Percentiles rank a stretch among this genome's conserved stretches.
phyloP scores from a whole-genome alignment of 2,329 filamentous ascomycete species.

The Phaeosphaeriaceae sp. region DNA sequence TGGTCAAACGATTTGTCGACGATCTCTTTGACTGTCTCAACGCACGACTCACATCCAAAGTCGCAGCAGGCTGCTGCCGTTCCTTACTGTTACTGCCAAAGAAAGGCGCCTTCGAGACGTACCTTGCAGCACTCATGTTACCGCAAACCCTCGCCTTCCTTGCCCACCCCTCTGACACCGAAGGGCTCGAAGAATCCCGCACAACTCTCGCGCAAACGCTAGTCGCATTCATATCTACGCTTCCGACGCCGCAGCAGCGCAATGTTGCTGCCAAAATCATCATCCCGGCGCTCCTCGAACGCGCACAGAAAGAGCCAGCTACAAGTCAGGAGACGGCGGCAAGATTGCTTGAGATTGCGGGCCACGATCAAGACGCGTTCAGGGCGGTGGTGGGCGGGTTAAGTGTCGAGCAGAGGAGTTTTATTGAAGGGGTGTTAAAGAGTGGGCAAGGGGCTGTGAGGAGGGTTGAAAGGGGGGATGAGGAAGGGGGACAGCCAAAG shows the following conservation, averaged over 20 bases:
- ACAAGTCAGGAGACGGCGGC: constrained; percentile 72
- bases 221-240: constrained; percentile 69
- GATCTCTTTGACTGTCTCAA: constrained; percentile 85
- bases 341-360: constrained; percentile 81
- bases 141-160: constrained; percentile 80
- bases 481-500: constrained; percentile 67
- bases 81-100: constrained; percentile 75
- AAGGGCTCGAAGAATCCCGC: constrained; percentile 81
- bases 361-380: constrained; percentile 75
- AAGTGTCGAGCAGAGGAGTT: constrained; percentile 71
- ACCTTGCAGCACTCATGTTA: constrained; percentile 76
- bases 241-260: constrained; percentile 35
- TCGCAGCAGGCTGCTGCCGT: constrained; percentile 87
- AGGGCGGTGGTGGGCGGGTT: constrained; percentile 75
- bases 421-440: constrained; percentile 83
- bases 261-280: constrained; percentile 75
- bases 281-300: constrained; percentile 76
- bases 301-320: constrained; percentile 70
- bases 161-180: constrained; percentile 65
- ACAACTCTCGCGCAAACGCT: constrained; percentile 75
- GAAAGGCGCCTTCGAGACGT: constrained; percentile 54
- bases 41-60: constrained; percentile 83
- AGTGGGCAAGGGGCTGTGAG: constrained; percentile 56
- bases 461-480: constrained; percentile 62
- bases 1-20: constrained; percentile 76